Evolutionary conservation across 2,329 filamentous ascomycete genomes (phyloP), one percentile per base, ranked within the genome.

Genomic region (Sarocladium brachiariae): DNA sequence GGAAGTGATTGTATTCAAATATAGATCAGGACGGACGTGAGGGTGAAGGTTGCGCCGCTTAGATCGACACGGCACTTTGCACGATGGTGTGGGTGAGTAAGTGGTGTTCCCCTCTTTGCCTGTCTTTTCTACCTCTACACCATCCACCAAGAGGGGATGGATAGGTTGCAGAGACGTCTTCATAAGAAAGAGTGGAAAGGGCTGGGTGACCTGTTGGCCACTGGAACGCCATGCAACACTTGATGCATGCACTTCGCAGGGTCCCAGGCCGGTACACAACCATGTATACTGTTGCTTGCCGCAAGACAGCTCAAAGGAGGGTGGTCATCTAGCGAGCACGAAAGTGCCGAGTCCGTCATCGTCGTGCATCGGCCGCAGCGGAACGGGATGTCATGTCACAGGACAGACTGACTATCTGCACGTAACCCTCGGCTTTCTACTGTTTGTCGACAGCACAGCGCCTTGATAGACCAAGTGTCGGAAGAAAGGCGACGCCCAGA

Each of bases 61-160:
- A 33, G 43, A 47, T 47, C 25, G 43, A 47, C 43, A 31, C 43
- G 43, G 43, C 27, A 47, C 25, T 47, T 31, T 47, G 27, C 3
- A 33, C 3, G 11, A 4, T 47, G 43, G 27, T 33, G 27, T 31
- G 27, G n/a, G n/a, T n/a, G n/a, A n/a, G n/a, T n/a, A n/a, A 47
- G 43, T 33, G 27, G 18, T 4, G 16, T 31, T 47, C 43, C 43
- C 43, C 43, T 47, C 43, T 33, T 47, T 47, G 43, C 19, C 21
- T 25, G 25, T n/a, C n/a, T n/a, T n/a, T n/a, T 47, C 19, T 10
- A 13, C 39, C 39, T 45, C n/a, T 45, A 10, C 8, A 25, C 21
- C 19, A n/a, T 13, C n/a, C n/a, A n/a, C n/a, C n/a, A n/a, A n/a
- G n/a, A n/a, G n/a, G n/a, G n/a, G n/a, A n/a, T n/a, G n/a, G n/a